Evolutionary conservation across 1,139 yeast species (phyloP).

Genomic region (Yamadazyma kanchanaburiensis): DNA sequence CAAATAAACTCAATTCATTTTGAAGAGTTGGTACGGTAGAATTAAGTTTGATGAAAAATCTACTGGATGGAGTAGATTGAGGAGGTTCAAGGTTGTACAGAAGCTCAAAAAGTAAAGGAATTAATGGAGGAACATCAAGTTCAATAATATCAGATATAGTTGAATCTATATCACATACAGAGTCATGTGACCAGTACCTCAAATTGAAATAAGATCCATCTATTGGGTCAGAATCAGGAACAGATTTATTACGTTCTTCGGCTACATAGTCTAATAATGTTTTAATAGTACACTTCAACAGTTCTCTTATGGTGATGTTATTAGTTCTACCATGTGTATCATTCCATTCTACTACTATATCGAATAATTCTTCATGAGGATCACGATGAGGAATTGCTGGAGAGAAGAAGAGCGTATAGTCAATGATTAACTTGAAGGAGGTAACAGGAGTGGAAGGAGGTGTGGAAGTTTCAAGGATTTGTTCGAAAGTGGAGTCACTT

Average conservation of each 20-base stretch:
- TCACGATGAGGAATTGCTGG: conserved; percentile 19
- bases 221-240: conserved; percentile 6
- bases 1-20: conserved; percentile 21
- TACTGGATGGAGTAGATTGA: background rate
- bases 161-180: conserved; percentile 12
- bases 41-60: conserved; percentile 13
- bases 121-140: conserved; percentile 29
- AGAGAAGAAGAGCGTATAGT: conserved; percentile 19
- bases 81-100: conserved; percentile 8
- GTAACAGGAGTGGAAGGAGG: conserved; percentile 7
- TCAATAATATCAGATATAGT: conserved; percentile 17
- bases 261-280: conserved; percentile 20
- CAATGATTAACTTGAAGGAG: conserved; percentile 18
- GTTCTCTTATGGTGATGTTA: conserved; percentile 17
- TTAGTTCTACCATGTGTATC: conserved; percentile 10
- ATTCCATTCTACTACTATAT: conserved; percentile 18
- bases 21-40: conserved; percentile 19
- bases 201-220: conserved; percentile 13
- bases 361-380: conserved; percentile 23
- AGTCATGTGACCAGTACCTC: conserved; percentile 12
- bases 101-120: conserved; percentile 16
- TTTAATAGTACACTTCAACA: conserved; percentile 20
- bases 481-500: conserved; percentile 13
- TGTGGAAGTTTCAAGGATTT: conserved; percentile 12
- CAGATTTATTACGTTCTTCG: conserved; percentile 12